Conservation (phyloP, 495 filamentous ascomycete genomes). For the Lasiosphaeria hispida region DNA sequence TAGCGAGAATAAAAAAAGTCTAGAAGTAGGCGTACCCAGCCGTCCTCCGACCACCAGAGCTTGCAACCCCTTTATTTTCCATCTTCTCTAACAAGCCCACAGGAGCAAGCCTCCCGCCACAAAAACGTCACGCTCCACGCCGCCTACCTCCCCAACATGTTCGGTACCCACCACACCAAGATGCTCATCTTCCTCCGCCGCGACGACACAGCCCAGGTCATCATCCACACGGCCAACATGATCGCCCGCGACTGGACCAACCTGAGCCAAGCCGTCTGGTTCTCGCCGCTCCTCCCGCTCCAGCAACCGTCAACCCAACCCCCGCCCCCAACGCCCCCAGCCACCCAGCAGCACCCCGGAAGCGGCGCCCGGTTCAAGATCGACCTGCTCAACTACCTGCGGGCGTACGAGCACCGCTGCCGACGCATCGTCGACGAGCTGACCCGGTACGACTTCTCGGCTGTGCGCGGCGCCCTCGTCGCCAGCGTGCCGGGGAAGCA, state of each 20-base stretch:
- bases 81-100: not conserved
- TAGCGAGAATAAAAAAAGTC: slow-evolving; percentile 53
- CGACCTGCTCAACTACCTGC: slow-evolving; percentile 72
- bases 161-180: slow-evolving; percentile 79
- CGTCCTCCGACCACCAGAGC: too few relatives aligned
- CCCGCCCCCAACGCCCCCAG: not conserved
- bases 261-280: slow-evolving; percentile 84
- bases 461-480: slow-evolving; percentile 69
- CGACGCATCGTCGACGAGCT: slow-evolving; percentile 55
- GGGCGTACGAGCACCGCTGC: slow-evolving; percentile 59
- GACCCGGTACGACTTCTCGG: slow-evolving; percentile 64
- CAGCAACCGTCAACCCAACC: not conserved
- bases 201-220: slow-evolving; percentile 72
- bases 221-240: slow-evolving; percentile 92
- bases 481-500: slow-evolving; percentile 73
- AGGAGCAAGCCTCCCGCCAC: slow-evolving; percentile 58
- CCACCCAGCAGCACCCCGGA: slow-evolving; percentile 37
- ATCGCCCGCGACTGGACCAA: slow-evolving; percentile 81
- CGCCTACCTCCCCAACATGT: slow-evolving; percentile 81
- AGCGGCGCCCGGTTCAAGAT: slow-evolving; percentile 70
- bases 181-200: slow-evolving; percentile 80
- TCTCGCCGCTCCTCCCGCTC: slow-evolving; percentile 67
- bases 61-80: too few relatives aligned
- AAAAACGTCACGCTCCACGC: slow-evolving; percentile 67
- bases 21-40: slow-evolving; percentile 55